Evolutionary conservation across 2,329 filamentous ascomycete species (phyloP), one percentile per base, ranked within the genome.

Genomic region (Fusarium xylarioides): DNA sequence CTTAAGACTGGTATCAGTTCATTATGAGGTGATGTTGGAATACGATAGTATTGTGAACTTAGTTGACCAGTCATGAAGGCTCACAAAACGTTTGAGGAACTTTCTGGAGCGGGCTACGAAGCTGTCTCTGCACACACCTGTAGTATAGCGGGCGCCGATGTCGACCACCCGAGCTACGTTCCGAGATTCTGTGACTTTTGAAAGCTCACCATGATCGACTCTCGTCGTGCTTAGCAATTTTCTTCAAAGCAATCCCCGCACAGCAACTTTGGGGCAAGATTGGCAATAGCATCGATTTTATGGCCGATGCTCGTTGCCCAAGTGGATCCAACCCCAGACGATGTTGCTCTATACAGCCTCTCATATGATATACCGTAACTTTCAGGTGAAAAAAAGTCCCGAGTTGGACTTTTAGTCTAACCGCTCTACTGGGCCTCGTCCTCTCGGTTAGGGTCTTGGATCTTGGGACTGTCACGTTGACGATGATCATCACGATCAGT

Each of bases 1-100:
- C 21, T 46, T 28, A 32, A 44, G 44, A 54, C 70, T 42, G 63
- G 61, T 30, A 63, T 75, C 63, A 56, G 63, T 50, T 60, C 58
- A 37, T 42, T n/a, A 57, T 50, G 35, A 38, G 28, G 26, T 37
- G 53, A 44, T 50, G 21, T 14, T 21, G 15, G 37, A 52, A 7
- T 18, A 43, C 15, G 21, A 43, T 21, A 46, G 14, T 16, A 19
- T 28, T 37, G 18, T 52, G 53, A 71, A 70, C 56, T 70, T 70
- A 32, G 47, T 57, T 59, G 62, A 38, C 59, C 50, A 68, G 50
- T 56, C 64, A 63, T 32, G 32, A 34, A 46, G 37, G 19, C 30
- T 63, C n/a, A 21, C 26, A 19, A 28, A 54, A 28, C 30, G 19
- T 26, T 26, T 34, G 21, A 46, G 54, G 14, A 44, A 37, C 26